A percentile compares a stretch with the other conserved stretches of the same genome.
Evolutionary conservation across 169 alveolate genomes (phyloP).

Genomic region (Besnoitia besnoiti): DNA sequence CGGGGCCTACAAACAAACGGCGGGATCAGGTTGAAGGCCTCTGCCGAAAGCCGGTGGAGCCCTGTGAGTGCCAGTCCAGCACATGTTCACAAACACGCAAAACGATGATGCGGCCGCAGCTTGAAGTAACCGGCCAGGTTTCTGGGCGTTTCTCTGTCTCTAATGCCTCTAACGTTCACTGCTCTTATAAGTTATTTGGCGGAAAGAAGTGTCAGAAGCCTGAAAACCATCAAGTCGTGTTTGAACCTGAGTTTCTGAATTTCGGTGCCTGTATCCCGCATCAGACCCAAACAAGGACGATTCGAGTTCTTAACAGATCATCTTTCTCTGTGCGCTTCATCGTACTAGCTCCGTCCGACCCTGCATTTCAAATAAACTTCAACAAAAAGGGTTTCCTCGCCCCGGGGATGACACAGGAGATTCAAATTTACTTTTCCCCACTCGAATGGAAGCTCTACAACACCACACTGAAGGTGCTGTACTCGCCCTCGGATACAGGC

Average conservation of each 20-base stretch:
- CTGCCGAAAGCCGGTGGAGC: neutral
- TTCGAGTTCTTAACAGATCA: neutral
- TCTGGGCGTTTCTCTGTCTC: neutral
- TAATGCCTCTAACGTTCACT: neutral
- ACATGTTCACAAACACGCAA: neutral
- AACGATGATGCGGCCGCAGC: neutral
- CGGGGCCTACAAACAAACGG: neutral
- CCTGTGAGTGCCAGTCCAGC: neutral
- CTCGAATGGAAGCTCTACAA: slow-evolving; percentile 8
- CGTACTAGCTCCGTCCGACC: neutral
- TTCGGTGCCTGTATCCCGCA: neutral
- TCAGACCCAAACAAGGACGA: neutral
- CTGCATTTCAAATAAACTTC: neutral
- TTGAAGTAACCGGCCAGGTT: neutral
- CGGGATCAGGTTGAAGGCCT: neutral
- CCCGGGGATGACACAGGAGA: slow-evolving; percentile 22
- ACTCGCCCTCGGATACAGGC: neutral
- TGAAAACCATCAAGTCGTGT: neutral
- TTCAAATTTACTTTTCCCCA: neutral
- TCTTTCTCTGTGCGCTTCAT: neutral
- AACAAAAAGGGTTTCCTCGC: slow-evolving; percentile 26
- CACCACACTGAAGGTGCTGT: neutral
- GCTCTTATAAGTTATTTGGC: neutral
- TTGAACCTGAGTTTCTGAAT: neutral
- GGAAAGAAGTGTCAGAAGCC: neutral